These are phyloP conservation scores for Talaromyces albobiverticillius DNA, from an alignment of 2,329 filamentous ascomycete species.

Conservation along the genomic window DNA sequence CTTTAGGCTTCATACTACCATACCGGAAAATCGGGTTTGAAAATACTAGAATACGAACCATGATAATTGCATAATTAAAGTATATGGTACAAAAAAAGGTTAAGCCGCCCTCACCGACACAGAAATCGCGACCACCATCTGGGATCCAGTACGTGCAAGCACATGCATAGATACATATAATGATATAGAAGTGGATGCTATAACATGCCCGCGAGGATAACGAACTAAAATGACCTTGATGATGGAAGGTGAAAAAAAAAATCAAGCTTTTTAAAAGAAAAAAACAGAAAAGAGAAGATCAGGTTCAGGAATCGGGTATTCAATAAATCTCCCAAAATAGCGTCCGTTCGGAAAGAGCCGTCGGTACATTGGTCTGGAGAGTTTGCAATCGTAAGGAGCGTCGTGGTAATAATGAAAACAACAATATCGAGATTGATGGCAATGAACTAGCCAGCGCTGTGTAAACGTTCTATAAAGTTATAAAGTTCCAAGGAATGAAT, in stretches of 20 bases:
- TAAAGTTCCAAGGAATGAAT: constrained; percentile 6
- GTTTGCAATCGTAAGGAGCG: constrained; percentile 13
- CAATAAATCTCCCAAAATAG: constrained; percentile 2
- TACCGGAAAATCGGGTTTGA: not conserved
- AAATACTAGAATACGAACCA: not conserved
- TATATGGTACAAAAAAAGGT: constrained; percentile 6
- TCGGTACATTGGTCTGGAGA: not conserved
- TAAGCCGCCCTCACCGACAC: not conserved
- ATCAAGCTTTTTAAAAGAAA: constrained; percentile 3
- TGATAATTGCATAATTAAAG: constrained; percentile 8
- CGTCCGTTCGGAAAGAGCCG: not conserved
- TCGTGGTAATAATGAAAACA: constrained; percentile 10
- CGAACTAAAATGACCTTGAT: not conserved
- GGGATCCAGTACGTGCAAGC: constrained; percentile 5
- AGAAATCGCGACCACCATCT: not conserved
- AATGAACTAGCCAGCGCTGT: not conserved
- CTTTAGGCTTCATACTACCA: not conserved
- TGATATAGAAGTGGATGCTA: not conserved
- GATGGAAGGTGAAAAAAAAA: not conserved
- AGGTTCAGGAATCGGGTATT: constrained; percentile 10
- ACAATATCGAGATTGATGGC: not conserved
- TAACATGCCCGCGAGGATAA: not conserved
- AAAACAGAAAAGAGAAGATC: constrained; percentile 2
- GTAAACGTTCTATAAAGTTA: constrained; percentile 12
- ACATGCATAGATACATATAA: constrained; percentile 2